These are phyloP conservation scores for Trichoderma brevicompactum DNA, from an alignment of 2,329 filamentous ascomycete species.

Conservation along the genomic window DNA sequence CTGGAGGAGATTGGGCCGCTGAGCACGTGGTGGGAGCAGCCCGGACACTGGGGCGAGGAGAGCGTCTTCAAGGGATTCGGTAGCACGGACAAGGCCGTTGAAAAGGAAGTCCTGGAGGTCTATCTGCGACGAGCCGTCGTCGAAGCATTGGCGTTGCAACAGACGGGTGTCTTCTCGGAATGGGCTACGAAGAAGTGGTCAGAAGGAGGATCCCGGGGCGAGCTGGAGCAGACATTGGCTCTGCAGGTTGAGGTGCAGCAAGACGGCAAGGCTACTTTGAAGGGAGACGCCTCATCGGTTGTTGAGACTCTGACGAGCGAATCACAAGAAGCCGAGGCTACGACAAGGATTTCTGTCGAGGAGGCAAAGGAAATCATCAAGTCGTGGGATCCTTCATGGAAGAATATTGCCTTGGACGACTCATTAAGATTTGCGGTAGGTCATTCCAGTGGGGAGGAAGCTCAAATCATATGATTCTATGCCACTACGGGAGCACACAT, in stretches of 20 bases:
- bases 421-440: constrained; percentile 75
- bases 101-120: constrained; percentile 53
- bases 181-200: constrained; percentile 44
- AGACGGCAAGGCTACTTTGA: constrained; percentile 48
- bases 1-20: constrained; percentile 55
- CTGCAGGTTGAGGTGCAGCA: constrained; percentile 46
- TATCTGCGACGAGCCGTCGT: constrained; percentile 56
- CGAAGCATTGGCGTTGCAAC: constrained; percentile 54
- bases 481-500: not conserved
- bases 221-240: constrained; percentile 43
- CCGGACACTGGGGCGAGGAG: constrained; percentile 56
- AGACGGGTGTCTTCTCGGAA: constrained; percentile 38
- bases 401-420: constrained; percentile 60
- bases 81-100: constrained; percentile 45
- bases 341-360: constrained; percentile 39
- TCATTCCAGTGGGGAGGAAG: constrained; percentile 30
- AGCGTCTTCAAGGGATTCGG: constrained; percentile 53
- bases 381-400: constrained; percentile 61
- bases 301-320: constrained; percentile 42
- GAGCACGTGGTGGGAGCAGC: constrained; percentile 58
- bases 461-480: not conserved
- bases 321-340: constrained; percentile 34
- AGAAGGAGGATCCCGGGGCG: constrained; percentile 37
- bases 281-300: constrained; percentile 45
- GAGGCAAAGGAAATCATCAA: constrained; percentile 50